These are phyloP conservation scores for Ophiostoma triangulosporum DNA, from an alignment of 2,329 filamentous ascomycete genomes.

Conservation along the genomic window DNA sequence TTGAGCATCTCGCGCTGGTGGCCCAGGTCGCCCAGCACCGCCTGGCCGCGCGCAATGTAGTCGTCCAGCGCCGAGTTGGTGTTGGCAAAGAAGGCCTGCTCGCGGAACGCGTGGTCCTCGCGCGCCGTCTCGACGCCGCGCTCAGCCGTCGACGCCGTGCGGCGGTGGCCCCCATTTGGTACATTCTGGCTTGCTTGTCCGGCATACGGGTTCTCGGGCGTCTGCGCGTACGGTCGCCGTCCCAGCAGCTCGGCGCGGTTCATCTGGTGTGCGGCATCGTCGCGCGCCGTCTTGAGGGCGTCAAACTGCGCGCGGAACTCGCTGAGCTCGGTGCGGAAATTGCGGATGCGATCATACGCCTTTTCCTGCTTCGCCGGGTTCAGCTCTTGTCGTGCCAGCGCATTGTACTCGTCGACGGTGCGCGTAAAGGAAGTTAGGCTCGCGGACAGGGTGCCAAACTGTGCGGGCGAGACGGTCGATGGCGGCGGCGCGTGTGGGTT, in stretches of 20 bases:
- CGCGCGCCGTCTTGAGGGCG: constrained; percentile 59
- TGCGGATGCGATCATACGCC: constrained; percentile 70
- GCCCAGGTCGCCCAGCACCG: constrained; percentile 76
- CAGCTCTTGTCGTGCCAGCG: constrained; percentile 74
- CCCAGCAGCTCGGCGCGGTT: constrained; percentile 76
- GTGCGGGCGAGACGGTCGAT: neutral
- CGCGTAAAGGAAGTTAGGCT: constrained; percentile 62
- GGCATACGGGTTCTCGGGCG: constrained; percentile 87
- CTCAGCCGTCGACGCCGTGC: neutral
- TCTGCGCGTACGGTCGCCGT: constrained; percentile 56
- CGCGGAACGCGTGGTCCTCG: constrained; percentile 39
- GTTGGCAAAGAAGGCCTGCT: constrained; percentile 74
- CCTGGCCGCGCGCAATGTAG: constrained; percentile 80
- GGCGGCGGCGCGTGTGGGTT: neutral
- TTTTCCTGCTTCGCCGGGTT: constrained; percentile 87
- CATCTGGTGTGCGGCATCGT: constrained; percentile 52
- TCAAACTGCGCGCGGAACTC: constrained; percentile 72
- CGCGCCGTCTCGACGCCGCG: constrained; percentile 9
- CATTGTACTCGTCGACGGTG: constrained; percentile 83
- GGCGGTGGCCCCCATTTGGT: no score
- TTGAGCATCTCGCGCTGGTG: constrained; percentile 92
- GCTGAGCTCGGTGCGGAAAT: constrained; percentile 68
- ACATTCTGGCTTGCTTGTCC: no score
- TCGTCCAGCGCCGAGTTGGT: constrained; percentile 84
- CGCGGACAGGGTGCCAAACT: constrained; percentile 54